Evolutionary conservation across 805 yeast genomes (phyloP).

Genomic region (Ogataea wickerhamii): DNA sequence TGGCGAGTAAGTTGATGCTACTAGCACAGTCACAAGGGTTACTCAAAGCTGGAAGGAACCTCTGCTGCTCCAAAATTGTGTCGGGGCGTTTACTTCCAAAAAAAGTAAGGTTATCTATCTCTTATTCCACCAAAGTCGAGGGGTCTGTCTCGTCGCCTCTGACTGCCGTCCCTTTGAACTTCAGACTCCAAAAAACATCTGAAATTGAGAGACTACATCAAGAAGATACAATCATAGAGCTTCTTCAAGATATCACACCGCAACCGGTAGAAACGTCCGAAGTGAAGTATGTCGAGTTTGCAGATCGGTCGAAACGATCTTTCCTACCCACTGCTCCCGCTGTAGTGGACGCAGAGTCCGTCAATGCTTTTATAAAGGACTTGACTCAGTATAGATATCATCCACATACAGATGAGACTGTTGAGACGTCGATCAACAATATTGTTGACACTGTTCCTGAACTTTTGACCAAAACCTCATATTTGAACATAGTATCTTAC

Average conservation of each 20-base stretch:
- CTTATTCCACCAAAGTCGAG: no score
- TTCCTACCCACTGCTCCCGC: slow-evolving; percentile 19
- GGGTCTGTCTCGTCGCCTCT: neutral
- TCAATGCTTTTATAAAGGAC: slow-evolving; percentile 19
- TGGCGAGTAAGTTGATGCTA: no score
- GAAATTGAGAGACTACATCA: slow-evolving; percentile 3
- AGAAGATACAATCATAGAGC: slow-evolving; percentile 21
- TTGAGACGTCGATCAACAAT: slow-evolving; percentile 12
- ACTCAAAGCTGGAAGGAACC: no score
- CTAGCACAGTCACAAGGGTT: no score
- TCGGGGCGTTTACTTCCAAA: no score
- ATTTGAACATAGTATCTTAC: slow-evolving; percentile 11
- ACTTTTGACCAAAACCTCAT: slow-evolving; percentile 19
- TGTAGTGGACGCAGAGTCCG: slow-evolving; percentile 2
- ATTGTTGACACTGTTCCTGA: slow-evolving; percentile 16
- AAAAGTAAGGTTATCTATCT: no score
- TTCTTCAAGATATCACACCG: slow-evolving; percentile 19
- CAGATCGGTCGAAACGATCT: slow-evolving; percentile 16
- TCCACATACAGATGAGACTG: slow-evolving; percentile 4
- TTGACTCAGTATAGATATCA: slow-evolving; percentile 21
- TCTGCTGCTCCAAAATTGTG: no score
- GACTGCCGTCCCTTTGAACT: slow-evolving; percentile 1
- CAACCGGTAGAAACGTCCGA: slow-evolving; percentile 21
- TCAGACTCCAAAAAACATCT: slow-evolving; percentile 3
- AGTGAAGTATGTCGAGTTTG: slow-evolving; percentile 19